Evolutionary conservation across 495 filamentous ascomycete species (phyloP), one percentile per base, ranked within the genome.

Genomic region (Penicillium mononematosum): DNA sequence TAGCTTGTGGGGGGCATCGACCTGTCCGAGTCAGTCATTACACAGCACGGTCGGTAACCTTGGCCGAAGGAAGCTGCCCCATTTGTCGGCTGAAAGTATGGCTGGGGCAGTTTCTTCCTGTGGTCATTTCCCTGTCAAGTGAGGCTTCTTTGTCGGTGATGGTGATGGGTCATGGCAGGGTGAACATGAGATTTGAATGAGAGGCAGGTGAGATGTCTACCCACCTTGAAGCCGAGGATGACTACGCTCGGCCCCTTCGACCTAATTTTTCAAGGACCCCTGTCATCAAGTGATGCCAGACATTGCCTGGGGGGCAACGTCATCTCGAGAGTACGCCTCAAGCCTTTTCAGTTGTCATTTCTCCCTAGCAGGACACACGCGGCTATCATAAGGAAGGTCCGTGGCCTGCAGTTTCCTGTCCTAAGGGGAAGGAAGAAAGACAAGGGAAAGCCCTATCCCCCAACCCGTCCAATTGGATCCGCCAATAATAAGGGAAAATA

Each of bases 401-500:
- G 9, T n/a, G 4, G 53, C n/a, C 39, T 20, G 45, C 45, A 36
- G 20, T 39, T 27, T 25, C 12, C 25, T 10, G 16, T 14, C 10
- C 50, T 3, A 43, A 51, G 31, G 50, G 4, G n/a, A 53, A 31
- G 41, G 16, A 29, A 44, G 16, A 9, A 44, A 47, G 38, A 47
- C 29, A n/a, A 20, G 47, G 22, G 42, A 52, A 49, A 58, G 50
- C 52, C 50, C 59, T 59, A 47, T 20, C 6, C n/a, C 24, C 45
- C 27, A 36, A n/a, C 20, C 44, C 34, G 57, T 64, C 61, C 65
- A 65, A 67, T 70, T 62, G 60, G 70, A 62, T 50, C 31, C 54
- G 44, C 53, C 31, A 1, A 22, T 38, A 41, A 46, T 47, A 29
- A 45, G 67, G 69, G 69, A 70, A 69, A 71, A 64, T 49, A 45